These are phyloP conservation scores for Sphaerosporella brunnea DNA, from an alignment of 495 filamentous ascomycete genomes.

Conservation along the genomic window DNA sequence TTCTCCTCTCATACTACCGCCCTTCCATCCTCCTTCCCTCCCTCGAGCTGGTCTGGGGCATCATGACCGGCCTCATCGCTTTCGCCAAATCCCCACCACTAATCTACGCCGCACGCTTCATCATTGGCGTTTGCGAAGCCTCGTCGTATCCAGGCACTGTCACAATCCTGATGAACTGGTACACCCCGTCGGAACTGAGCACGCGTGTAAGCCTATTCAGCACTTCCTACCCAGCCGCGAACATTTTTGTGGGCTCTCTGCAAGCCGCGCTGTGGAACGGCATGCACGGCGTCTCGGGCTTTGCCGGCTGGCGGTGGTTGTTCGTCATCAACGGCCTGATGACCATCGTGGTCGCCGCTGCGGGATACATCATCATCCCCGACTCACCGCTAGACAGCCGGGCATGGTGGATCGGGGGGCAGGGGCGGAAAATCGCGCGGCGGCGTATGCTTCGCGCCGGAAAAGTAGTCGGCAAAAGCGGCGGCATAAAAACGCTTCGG, in stretches of 20 bases:
- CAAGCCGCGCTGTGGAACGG: constrained; percentile 6
- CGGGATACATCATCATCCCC: constrained; percentile 5
- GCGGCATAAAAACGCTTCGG: background rate
- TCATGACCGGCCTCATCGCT: constrained; percentile 5
- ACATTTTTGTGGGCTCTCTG: constrained; percentile 7
- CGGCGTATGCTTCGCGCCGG: background rate
- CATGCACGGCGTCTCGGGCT: constrained; percentile 2
- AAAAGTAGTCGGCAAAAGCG: constrained; percentile 3
- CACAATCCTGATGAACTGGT: constrained; percentile 10
- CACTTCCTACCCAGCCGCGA: constrained; percentile 9
- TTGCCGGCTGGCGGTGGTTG: constrained; percentile 8
- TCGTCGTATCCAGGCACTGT: constrained; percentile 10
- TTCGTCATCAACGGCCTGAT: constrained; percentile 8
- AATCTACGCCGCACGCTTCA: constrained; percentile 9
- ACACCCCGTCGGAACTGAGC: constrained; percentile 7
- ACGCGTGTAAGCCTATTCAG: constrained; percentile 4
- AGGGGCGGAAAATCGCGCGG: background rate
- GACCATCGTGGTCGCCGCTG: constrained; percentile 8
- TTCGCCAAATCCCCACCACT: constrained; percentile 9
- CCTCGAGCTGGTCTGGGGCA: constrained; percentile 7
- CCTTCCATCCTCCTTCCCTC: constrained; percentile 6
- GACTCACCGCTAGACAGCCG: background rate
- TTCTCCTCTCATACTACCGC: constrained; percentile 2
- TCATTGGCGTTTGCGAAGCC: constrained; percentile 8
- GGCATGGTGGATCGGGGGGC: constrained; percentile 5